Conservation (phyloP, 805 yeast species). For the Wickerhamomyces canadensis region DNA sequence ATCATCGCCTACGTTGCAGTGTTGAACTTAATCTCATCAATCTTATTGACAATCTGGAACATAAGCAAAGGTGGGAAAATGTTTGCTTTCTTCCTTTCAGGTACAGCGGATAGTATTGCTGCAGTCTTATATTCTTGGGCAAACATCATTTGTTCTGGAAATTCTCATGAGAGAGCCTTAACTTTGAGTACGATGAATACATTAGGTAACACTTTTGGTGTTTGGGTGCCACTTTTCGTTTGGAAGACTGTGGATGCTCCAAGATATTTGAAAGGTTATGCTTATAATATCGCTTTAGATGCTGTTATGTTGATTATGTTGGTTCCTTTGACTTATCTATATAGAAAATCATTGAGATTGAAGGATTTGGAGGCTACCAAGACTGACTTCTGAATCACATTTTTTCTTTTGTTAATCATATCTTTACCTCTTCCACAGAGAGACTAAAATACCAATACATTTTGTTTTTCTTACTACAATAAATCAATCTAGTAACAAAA, state of each 20-base stretch:
- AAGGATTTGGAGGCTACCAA: neutral
- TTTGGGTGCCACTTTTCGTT: constrained; percentile 38
- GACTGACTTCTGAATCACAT: too few species aligned
- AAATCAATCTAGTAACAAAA: too few species aligned
- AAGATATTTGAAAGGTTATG: constrained; percentile 47
- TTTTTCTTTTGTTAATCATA: neutral
- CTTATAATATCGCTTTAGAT: constrained; percentile 23
- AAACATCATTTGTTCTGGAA: constrained; percentile 50
- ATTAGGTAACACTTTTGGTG: constrained; percentile 48
- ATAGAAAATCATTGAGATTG: constrained; percentile 3
- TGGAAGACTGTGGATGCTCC: constrained; percentile 48
- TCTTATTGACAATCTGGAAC: constrained; percentile 32
- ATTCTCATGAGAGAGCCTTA: constrained; percentile 47
- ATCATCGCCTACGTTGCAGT: constrained; percentile 19
- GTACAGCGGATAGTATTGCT: constrained; percentile 57
- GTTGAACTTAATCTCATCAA: constrained; percentile 25
- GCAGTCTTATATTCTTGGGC: constrained; percentile 56
- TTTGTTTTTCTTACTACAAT: too few species aligned
- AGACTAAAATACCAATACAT: too few species aligned
- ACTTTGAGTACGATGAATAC: constrained; percentile 46
- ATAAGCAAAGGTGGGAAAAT: constrained; percentile 50
- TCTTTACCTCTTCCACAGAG: too few species aligned
- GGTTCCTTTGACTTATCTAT: constrained; percentile 23
- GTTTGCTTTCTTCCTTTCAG: constrained; percentile 54
- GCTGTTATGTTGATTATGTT: constrained; percentile 21